Base-by-base conservation (phyloP, 768 basidiomycete genomes). In the Trametes coccinea region DNA sequence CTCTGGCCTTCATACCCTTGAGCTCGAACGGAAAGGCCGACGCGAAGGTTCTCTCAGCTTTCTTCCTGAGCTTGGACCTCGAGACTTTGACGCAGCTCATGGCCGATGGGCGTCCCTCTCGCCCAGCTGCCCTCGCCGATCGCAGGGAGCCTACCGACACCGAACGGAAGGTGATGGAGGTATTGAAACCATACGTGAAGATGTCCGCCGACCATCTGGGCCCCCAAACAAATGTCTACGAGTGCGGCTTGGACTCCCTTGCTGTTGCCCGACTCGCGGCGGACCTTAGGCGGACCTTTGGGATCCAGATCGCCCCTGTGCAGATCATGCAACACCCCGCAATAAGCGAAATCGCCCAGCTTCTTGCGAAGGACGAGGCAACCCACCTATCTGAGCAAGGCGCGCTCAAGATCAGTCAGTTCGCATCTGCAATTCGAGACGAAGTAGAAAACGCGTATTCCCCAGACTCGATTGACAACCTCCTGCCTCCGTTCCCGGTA, bases 1-100 rank as follows among this genome's bases (percentile, higher is more conserved):
- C 81, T 6, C 70, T 83, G n/a, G 72, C 69, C 59, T 82, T 76
- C 73, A 74, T 83, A 57, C 80, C 82, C 5, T 65, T 83, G 58
- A 82, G 72, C 67, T 71, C 62, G 33, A 76, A 76, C 50, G 76
- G 75, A 22, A 76, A 76, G 63, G 60, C 68, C 6, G 75, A 76
- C 30, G 61, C 62, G 29, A 76, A 76, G 53, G 61, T 67, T 14
- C 56, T 76, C 41, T 34, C 64, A 14, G 51, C 60, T 10, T 47
- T 76, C 41, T 76, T 76, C 59, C 55, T 63, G 55, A 64, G 56
- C 5, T 61, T 67, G 8, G 58, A 59, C 7, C 50, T 75, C 37
- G 66, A 69, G 11, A 65, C 60, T 16, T 63, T 75, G 17, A 64
- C 70, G 5, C 46, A 44, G 16, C 60, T 67, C 2, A 46, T 51